phyloP scores from a whole-genome alignment of 2,329 filamentous ascomycete species.

The Peltaster fructicola region DNA sequence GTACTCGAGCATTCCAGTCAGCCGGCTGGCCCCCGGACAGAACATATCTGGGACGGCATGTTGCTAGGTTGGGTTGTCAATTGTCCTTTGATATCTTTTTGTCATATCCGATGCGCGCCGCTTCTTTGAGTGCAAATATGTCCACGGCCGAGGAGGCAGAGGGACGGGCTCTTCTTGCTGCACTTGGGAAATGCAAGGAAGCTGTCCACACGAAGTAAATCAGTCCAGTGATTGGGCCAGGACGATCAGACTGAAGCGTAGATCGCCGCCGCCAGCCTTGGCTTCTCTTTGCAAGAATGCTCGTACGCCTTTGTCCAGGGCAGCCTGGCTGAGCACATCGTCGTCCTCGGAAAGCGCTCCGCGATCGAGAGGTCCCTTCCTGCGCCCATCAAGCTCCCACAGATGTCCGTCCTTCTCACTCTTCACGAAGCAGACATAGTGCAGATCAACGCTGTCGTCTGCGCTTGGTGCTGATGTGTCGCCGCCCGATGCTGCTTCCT shows the following conservation, averaged over 20 bases:
- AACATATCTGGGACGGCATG: too few species aligned
- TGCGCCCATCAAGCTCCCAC: slow-evolving; percentile 64
- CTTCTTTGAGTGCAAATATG: too few species aligned
- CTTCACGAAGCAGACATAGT: slow-evolving; percentile 93
- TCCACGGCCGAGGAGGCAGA: too few species aligned
- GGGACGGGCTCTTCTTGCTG: too few species aligned
- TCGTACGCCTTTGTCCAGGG: slow-evolving; percentile 51
- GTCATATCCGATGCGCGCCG: too few species aligned
- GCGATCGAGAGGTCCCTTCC: slow-evolving; percentile 56
- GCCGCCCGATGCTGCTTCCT: slow-evolving; percentile 55
- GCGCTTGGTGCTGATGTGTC: slow-evolving; percentile 65
- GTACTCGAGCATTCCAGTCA: too few species aligned
- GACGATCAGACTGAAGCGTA: slow-evolving; percentile 46
- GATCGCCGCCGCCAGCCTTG: slow-evolving; percentile 36
- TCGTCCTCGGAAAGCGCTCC: slow-evolving; percentile 25
- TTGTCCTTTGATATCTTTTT: too few species aligned
- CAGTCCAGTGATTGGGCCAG: slow-evolving; percentile 39
- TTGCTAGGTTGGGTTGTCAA: too few species aligned
- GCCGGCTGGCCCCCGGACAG: too few species aligned
- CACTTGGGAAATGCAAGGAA: too few species aligned
- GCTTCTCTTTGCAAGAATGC: slow-evolving; percentile 41
- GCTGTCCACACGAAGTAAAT: slow-evolving; percentile 14
- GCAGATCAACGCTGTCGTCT: slow-evolving; percentile 70
- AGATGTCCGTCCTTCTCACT: slow-evolving; percentile 45
- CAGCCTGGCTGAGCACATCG: slow-evolving; percentile 47